Evolutionary conservation across 495 filamentous ascomycete genomes (phyloP).

Genomic region (Astrocystis sublimbata): DNA sequence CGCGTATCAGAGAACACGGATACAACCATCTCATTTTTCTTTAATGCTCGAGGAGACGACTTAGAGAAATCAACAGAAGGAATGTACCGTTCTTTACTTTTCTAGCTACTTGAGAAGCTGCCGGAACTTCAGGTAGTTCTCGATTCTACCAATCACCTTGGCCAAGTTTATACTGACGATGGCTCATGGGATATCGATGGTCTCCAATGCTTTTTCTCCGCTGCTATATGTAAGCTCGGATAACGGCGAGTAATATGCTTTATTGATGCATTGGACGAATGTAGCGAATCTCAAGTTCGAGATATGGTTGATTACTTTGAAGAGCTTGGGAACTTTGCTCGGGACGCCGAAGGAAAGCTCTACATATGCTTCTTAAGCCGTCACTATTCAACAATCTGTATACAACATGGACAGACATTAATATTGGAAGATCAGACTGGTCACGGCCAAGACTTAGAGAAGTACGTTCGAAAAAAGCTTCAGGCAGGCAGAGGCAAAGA

Average conservation of each 20-base stretch:
- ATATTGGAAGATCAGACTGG: conserved; percentile 23
- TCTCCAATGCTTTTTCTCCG: conserved; percentile 33
- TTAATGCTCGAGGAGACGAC: conserved; percentile 46
- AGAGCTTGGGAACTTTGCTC: too few relatives aligned
- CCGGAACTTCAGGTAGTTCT: conserved; percentile 30
- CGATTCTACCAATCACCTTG: conserved; percentile 6
- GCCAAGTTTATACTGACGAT: conserved; percentile 9
- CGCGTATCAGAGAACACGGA: conserved; percentile 15
- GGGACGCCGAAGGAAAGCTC: neutral
- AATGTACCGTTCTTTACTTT: conserved; percentile 56
- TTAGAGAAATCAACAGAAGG: conserved; percentile 54
- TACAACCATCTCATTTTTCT: conserved; percentile 45
- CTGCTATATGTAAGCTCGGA: neutral
- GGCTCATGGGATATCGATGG: conserved; percentile 19
- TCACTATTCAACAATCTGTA: conserved; percentile 50
- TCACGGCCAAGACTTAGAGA: neutral
- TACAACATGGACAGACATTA: conserved; percentile 34
- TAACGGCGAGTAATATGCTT: neutral
- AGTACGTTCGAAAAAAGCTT: neutral
- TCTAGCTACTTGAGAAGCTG: conserved; percentile 29
- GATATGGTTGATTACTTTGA: conserved; percentile 19
- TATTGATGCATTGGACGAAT: conserved; percentile 13
- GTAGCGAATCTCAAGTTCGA: neutral
- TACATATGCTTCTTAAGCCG: conserved; percentile 50
- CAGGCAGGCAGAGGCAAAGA: neutral